Conservation (phyloP, 495 filamentous ascomycete species). For the Aspergillus avenaceus region DNA sequence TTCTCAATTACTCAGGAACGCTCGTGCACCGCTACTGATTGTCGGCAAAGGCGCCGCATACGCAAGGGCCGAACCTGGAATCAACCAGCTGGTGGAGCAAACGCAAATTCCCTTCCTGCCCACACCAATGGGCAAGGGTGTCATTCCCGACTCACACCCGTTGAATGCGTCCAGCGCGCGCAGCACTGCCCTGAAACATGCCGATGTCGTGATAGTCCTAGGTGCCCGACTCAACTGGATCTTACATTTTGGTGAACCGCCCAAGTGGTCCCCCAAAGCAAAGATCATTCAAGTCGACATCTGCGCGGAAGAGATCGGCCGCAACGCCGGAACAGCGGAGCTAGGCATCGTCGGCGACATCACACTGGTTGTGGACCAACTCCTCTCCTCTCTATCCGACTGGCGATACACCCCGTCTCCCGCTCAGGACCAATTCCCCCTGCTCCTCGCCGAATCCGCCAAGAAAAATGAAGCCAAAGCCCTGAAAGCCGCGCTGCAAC, state of each 20-base stretch:
- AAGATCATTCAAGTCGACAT: conserved; percentile 60
- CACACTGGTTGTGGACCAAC: conserved; percentile 45
- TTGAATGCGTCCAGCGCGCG: conserved; percentile 54
- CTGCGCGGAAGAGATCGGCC: conserved; percentile 52
- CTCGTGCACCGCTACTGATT: conserved; percentile 53
- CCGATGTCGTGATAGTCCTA: conserved; percentile 57
- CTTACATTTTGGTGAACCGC: conserved; percentile 55
- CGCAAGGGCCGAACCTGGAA: conserved; percentile 45
- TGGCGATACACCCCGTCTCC: conserved; percentile 46
- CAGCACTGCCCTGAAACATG: conserved; percentile 51
- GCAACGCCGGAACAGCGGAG: conserved; percentile 40
- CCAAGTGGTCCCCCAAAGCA: conserved; percentile 52
- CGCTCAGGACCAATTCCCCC: conserved; percentile 25
- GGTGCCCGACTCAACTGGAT: conserved; percentile 65
- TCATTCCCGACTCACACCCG: conserved; percentile 53
- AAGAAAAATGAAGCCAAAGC: conserved; percentile 48
- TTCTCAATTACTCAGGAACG: conserved; percentile 42
- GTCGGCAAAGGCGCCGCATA: conserved; percentile 63
- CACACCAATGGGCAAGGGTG: conserved; percentile 62
- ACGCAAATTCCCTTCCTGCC: conserved; percentile 58
- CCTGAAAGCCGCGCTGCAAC: conserved; percentile 31
- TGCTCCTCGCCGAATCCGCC: conserved; percentile 30
- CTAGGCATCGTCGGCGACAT: conserved; percentile 54
- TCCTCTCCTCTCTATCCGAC: conserved; percentile 30
- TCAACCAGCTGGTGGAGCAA: conserved; percentile 45